Evolutionary conservation across 306 rosid species (phyloP).

Genomic region (Cicer bijugum): DNA sequence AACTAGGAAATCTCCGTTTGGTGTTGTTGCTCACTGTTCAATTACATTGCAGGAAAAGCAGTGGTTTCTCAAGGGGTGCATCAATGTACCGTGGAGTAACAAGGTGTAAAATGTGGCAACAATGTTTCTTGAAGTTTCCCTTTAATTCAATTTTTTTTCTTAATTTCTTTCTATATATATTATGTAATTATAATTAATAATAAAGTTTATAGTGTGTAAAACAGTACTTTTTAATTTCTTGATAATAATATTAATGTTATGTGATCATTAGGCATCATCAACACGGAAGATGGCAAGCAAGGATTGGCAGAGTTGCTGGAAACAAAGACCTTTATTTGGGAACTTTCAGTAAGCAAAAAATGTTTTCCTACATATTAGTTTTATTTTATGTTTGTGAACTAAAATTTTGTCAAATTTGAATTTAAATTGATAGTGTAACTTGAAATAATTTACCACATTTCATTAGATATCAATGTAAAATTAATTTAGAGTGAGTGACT

Average conservation of each 20-base stretch:
- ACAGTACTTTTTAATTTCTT: background rate
- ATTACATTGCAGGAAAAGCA: conserved; percentile 77
- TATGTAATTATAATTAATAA: background rate
- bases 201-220: no score
- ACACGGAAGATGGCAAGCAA: conserved; percentile 99
- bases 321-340: conserved; percentile 98
- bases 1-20: background rate
- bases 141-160: background rate
- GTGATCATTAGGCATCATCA: conserved; percentile 81
- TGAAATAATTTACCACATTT: no score
- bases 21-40: background rate
- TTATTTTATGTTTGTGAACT: no score
- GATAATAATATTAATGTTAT: background rate
- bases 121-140: conserved; percentile 19
- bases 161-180: background rate
- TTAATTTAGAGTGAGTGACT: no score
- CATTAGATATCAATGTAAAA: no score
- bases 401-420: no score
- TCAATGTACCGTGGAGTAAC: conserved; percentile 99
- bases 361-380: background rate
- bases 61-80: conserved; percentile 98
- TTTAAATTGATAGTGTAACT: no score
- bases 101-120: conserved; percentile 56
- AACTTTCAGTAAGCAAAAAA: conserved; percentile 79
- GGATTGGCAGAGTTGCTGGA: conserved; percentile 99